Evolutionary conservation across 1,139 yeast species (phyloP).

Genomic region (Dujonia santamariae): DNA sequence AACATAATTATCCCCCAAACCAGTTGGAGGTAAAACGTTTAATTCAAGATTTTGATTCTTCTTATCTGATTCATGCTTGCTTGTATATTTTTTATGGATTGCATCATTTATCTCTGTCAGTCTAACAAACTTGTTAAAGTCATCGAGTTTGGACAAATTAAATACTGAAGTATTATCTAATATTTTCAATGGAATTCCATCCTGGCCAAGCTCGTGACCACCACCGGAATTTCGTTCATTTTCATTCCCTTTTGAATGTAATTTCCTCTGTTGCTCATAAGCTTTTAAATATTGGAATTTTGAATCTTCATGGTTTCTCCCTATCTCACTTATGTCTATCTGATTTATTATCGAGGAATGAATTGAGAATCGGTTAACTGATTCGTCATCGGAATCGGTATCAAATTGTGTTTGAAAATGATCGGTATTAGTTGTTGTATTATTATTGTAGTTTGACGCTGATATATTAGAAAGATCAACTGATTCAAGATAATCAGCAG

Average conservation of each 20-base stretch:
- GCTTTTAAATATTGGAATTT: slow-evolving; percentile 28
- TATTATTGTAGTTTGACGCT: too few species aligned
- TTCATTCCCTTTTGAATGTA: slow-evolving; percentile 12
- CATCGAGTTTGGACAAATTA: slow-evolving; percentile 34
- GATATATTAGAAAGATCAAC: slow-evolving; percentile 12
- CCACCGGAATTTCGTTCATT: slow-evolving; percentile 11
- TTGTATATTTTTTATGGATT: slow-evolving; percentile 16
- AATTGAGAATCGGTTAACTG: slow-evolving; percentile 17
- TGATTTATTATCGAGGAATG: slow-evolving; percentile 26
- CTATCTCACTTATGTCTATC: slow-evolving; percentile 15
- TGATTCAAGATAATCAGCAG: slow-evolving; percentile 6
- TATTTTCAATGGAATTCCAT: slow-evolving; percentile 22
- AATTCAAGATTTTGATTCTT: slow-evolving; percentile 9
- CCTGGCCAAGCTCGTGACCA: too few species aligned
- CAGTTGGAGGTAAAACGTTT: slow-evolving; percentile 7
- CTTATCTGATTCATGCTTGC: slow-evolving; percentile 6
- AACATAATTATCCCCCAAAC: slow-evolving; percentile 7
- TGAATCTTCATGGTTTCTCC: slow-evolving; percentile 15
- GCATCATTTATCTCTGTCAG: slow-evolving; percentile 35
- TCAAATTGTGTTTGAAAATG: slow-evolving; percentile 15
- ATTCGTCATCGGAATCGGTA: slow-evolving; percentile 12
- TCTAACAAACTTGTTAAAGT: slow-evolving; percentile 33
- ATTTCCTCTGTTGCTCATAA: slow-evolving; percentile 14
- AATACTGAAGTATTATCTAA: slow-evolving; percentile 27
- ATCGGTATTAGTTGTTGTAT: slow-evolving; percentile 8